phyloP scores from a whole-genome alignment of 2,329 filamentous ascomycete genomes.

The Blastomyces parvus region DNA sequence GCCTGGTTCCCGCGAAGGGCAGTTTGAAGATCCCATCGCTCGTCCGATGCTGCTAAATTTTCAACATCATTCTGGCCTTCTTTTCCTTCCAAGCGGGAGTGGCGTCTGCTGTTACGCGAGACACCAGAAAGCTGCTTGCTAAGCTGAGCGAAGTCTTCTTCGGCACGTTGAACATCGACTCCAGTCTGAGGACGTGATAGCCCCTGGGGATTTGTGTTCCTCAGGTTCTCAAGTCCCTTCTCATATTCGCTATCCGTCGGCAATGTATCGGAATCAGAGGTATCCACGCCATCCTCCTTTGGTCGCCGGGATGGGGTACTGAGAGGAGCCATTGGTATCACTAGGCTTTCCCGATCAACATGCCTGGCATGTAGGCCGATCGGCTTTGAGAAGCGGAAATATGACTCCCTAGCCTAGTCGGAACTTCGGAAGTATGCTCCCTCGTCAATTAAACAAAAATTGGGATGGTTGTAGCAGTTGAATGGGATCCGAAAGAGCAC shows the following conservation, averaged over 20 bases:
- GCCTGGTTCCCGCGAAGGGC: constrained; percentile 61
- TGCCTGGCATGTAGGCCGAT: neutral
- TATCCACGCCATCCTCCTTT: constrained; percentile 7
- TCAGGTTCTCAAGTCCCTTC: constrained; percentile 23
- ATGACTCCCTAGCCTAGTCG: neutral
- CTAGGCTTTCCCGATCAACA: neutral
- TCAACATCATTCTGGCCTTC: constrained; percentile 45
- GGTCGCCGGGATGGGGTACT: neutral
- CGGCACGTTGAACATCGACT: constrained; percentile 39
- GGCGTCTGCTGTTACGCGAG: constrained; percentile 28
- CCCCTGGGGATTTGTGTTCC: constrained; percentile 26
- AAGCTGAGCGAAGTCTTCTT: constrained; percentile 36
- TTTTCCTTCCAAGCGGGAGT: constrained; percentile 27
- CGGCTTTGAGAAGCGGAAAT: neutral
- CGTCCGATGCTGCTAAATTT: constrained; percentile 37
- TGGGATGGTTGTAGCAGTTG: neutral
- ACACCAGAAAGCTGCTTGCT: constrained; percentile 32
- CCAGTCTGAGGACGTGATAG: constrained; percentile 28
- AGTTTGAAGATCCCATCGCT: constrained; percentile 65
- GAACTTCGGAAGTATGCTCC: neutral
- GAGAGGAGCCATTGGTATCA: neutral
- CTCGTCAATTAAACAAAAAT: neutral
- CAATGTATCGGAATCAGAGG: constrained; percentile 24
- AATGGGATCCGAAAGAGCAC: neutral
- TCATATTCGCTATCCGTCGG: constrained; percentile 22